These are phyloP conservation scores for Salvia miltiorrhiza DNA, from an alignment of 257 asterid genomes.

Conservation along the genomic window DNA sequence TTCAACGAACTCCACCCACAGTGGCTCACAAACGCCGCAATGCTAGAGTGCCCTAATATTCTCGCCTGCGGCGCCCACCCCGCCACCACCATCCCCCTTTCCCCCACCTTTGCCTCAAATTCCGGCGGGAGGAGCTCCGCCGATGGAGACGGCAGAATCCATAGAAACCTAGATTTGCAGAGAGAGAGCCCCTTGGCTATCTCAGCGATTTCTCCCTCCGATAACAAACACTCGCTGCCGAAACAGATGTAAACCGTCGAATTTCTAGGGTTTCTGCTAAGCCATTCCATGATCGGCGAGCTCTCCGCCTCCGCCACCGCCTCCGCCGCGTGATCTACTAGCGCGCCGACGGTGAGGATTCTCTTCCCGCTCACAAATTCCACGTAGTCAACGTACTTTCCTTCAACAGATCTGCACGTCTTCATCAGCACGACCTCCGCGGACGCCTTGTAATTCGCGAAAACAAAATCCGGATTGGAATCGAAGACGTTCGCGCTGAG, in stretches of 20 bases:
- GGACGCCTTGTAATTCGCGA: neutral
- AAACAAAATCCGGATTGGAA: too few relatives aligned
- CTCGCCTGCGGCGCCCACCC: conserved; percentile 45
- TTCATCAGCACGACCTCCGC: neutral
- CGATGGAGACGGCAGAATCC: conserved; percentile 30
- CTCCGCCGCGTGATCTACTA: neutral
- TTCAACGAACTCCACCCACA: conserved; percentile 48
- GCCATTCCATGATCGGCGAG: conserved; percentile 33
- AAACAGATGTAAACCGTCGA: conserved; percentile 42
- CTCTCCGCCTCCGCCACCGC: neutral
- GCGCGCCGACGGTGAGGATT: neutral
- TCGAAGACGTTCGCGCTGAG: neutral
- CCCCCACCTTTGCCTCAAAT: conserved; percentile 37
- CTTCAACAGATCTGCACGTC: neutral
- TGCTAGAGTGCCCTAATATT: conserved; percentile 33
- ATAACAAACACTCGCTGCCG: conserved; percentile 46
- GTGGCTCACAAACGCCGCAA: conserved; percentile 42
- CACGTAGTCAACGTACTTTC: neutral
- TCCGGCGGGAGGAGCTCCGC: conserved; percentile 16
- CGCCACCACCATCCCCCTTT: conserved; percentile 26
- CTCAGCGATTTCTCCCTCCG: conserved; percentile 32
- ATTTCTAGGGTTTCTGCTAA: conserved; percentile 21
- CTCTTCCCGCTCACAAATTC: neutral
- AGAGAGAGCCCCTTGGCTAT: conserved; percentile 39
- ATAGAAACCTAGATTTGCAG: too few relatives aligned